Evolutionary conservation across 1,139 yeast species (phyloP).

Genomic region (Hyphopichia khmerensis): DNA sequence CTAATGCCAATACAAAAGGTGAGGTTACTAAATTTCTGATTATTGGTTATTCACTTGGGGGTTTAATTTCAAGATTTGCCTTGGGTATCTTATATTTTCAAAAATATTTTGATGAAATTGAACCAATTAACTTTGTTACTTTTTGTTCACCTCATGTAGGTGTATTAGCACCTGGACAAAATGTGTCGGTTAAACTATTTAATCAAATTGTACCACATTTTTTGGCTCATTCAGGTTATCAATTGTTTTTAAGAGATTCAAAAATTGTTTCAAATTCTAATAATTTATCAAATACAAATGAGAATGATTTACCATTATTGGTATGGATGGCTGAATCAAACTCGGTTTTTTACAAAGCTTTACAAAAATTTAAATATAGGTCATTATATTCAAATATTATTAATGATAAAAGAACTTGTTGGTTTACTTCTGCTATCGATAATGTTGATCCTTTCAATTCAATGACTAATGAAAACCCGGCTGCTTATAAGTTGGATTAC

Average conservation of each 20-base stretch:
- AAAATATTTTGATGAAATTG: conserved; percentile 48
- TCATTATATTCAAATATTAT: conserved; percentile 71
- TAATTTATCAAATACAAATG: conserved; percentile 8
- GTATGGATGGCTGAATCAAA: conserved; percentile 62
- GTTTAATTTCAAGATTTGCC: conserved; percentile 74
- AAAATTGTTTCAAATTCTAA: conserved; percentile 1
- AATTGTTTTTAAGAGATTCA: conserved; percentile 63
- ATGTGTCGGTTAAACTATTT: conserved; percentile 46
- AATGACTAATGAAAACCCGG: conserved; percentile 36
- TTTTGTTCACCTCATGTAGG: conserved; percentile 88
- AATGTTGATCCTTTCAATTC: conserved; percentile 60
- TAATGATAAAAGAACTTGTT: conserved; percentile 76
- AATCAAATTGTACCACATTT: conserved; percentile 61
- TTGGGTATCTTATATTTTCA: conserved; percentile 63
- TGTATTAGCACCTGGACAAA: conserved; percentile 59
- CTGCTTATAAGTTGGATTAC: conserved; percentile 43
- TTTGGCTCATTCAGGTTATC: conserved; percentile 70
- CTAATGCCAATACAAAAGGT: conserved; percentile 11
- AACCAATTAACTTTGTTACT: conserved; percentile 64
- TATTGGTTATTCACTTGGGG: conserved; percentile 83
- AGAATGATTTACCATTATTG: conserved; percentile 47
- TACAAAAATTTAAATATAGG: conserved; percentile 49
- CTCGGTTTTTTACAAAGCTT: conserved; percentile 59
- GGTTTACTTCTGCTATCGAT: conserved; percentile 79
- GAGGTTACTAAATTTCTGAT: conserved; percentile 59